Evolutionary conservation across 345 rosid genomes (phyloP).

Genomic region (Rhodamnia argentea): DNA sequence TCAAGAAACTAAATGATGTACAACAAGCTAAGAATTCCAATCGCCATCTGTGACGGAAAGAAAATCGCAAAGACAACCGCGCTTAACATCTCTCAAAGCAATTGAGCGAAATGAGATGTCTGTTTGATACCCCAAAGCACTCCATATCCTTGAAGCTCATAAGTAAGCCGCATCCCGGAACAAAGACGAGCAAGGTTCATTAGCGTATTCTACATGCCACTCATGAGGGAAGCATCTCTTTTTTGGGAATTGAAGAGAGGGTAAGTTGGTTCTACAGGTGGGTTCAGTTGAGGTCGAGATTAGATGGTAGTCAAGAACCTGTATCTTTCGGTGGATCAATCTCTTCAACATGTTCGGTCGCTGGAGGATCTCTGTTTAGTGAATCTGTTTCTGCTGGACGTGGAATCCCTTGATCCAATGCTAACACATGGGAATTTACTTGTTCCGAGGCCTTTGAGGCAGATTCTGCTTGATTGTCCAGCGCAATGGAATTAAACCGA

Average conservation of each 20-base stretch:
- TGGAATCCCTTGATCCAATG: slow-evolving; percentile 5
- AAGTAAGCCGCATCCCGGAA: not conserved
- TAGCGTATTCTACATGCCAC: not conserved
- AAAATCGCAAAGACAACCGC: not conserved
- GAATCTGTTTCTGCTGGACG: slow-evolving; percentile 9
- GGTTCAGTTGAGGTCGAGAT: not conserved
- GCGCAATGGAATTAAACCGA: not conserved
- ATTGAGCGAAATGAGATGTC: not conserved
- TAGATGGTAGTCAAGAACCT: slow-evolving; percentile 7
- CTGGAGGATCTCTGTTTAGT: not conserved
- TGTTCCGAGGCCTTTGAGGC: not conserved
- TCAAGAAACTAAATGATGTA: not conserved
- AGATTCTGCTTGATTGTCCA: not conserved
- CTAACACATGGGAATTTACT: not conserved
- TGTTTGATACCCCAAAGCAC: not conserved
- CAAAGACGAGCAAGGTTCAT: not conserved
- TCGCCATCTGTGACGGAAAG: not conserved
- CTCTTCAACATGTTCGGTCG: slow-evolving; percentile 1
- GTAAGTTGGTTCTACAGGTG: not conserved
- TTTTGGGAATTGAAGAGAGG: not conserved
- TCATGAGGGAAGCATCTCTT: not conserved
- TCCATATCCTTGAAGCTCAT: not conserved
- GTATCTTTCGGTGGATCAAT: not conserved
- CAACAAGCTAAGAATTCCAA: not conserved
- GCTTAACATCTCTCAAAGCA: not conserved